Percentiles rank a stretch among this genome's conserved stretches.
Evolutionary conservation across 345 rosid genomes (phyloP).

Genomic region (Boechera divaricarpa): DNA sequence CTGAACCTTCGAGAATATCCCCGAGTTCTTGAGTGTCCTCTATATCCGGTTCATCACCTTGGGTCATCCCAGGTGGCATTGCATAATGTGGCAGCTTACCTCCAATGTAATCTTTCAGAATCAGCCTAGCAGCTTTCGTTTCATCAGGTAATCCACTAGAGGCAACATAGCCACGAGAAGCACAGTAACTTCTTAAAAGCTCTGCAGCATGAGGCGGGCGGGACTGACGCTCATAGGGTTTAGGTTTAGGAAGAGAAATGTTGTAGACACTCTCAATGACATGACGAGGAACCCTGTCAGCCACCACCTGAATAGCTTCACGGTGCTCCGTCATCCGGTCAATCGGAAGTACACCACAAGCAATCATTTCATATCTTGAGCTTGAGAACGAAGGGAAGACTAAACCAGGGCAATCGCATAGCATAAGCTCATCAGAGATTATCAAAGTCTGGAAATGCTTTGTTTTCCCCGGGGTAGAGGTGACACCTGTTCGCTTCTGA

Average conservation of each 20-base stretch:
- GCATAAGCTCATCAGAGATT: constrained; percentile 77
- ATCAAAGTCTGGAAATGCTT: constrained; percentile 95
- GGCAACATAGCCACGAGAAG: constrained; percentile 91
- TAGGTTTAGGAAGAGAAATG: constrained; percentile 81
- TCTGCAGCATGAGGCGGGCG: constrained; percentile 89
- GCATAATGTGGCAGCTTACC: constrained; percentile 83
- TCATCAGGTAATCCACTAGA: constrained; percentile 98
- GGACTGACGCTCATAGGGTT: constrained; percentile 83
- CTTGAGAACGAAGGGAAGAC: constrained; percentile 95
- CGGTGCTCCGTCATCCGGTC: constrained; percentile 93
- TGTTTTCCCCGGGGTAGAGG: constrained; percentile 97
- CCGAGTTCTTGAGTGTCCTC: constrained; percentile 46
- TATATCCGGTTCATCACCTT: constrained; percentile 39
- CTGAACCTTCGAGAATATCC: constrained; percentile 47
- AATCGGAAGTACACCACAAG: constrained; percentile 93
- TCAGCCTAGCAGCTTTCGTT: constrained; percentile 84
- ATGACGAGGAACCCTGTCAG: constrained; percentile 75
- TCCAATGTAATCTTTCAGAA: constrained; percentile 84
- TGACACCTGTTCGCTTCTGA: constrained; percentile 95
- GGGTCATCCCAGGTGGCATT: constrained; percentile 70
- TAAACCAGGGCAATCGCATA: constrained; percentile 95
- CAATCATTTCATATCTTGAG: constrained; percentile 92
- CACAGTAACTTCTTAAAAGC: constrained; percentile 72
- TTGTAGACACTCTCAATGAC: constrained; percentile 76
- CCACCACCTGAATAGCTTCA: constrained; percentile 87